phyloP scores from a whole-genome alignment of 2,329 filamentous ascomycete genomes.

The Botrytis pseudocinerea region DNA sequence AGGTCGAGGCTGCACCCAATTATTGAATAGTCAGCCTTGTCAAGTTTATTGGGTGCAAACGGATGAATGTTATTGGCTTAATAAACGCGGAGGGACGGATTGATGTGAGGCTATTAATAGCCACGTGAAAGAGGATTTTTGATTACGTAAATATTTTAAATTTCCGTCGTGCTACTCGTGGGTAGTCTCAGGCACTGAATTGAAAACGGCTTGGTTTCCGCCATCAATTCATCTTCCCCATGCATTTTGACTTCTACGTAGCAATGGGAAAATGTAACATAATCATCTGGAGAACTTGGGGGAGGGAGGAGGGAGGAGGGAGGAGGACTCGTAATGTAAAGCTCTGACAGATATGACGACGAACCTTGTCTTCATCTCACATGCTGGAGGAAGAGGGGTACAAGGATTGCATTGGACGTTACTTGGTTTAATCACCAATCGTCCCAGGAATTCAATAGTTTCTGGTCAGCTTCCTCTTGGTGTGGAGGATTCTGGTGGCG shows the following conservation, averaged over 20 bases:
- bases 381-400: neutral
- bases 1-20: slow-evolving; percentile 15
- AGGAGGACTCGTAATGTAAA: neutral
- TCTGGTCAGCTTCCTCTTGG: neutral
- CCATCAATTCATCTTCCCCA: neutral
- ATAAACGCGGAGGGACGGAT: neutral
- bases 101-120: neutral
- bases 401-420: neutral
- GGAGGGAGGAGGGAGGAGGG: too few relatives aligned
- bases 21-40: slow-evolving; percentile 17
- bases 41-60: neutral
- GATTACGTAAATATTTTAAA: neutral
- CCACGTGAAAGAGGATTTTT: neutral
- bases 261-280: neutral
- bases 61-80: neutral
- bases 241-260: neutral
- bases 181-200: neutral
- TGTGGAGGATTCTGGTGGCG: neutral
- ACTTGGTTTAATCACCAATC: neutral
- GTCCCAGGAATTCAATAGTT: neutral
- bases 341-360: neutral
- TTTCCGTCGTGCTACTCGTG: neutral
- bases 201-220: neutral
- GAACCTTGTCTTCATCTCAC: neutral
- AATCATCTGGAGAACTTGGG: neutral